Base-by-base conservation (phyloP, 2,329 filamentous ascomycete genomes). In the Fusarium udum region DNA sequence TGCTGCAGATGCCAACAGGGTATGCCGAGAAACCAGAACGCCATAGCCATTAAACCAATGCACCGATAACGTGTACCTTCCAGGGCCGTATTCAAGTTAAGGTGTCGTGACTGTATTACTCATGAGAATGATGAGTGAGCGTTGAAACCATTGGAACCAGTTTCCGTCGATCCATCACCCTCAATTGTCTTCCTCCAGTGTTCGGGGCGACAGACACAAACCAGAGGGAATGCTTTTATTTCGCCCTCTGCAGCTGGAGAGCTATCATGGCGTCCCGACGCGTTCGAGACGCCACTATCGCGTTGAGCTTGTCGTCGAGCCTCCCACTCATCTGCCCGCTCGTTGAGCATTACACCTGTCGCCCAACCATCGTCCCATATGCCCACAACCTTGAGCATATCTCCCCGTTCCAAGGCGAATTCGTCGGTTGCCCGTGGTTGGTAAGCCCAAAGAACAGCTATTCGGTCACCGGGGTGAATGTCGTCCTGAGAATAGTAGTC, bases 301-400 rank as follows among this genome's bases (percentile, higher is more conserved):
- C 96, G 90, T 79, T 97, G 95, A 39, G 91, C 85, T 78, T 93
- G 91, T 77, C 90, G 89, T 72, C 92, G 89, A 48, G 89, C 88
- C 77, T 97, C 93, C 91, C 94, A 98, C 73, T 98, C 94, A 69
- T 98, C 95, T 6, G 95, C 95, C 62, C 90, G 89, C 77, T 97
- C 93, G 61, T 92, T 88, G 63, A 97, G 85, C 79, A 97, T 88
- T 62, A 98, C 89, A 77, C 96, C 96, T 3, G 96, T 99, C 16
- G 96, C 96, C 96, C 96, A 99, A 52, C 96, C 96, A 81, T 99
- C 96, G 79, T 99, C 96, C 96, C 96, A 99, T 75, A 99, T 99
- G 71, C 96, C 96, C 37, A 98, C 92, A 20, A 99, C 92, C 84
- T 98, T 98, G 79, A 99, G 88, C 95, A 99, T 98, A 80, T 99